phyloP scores from a whole-genome alignment of 169 alveolate genomes.

The Eimeria maxima region DNA sequence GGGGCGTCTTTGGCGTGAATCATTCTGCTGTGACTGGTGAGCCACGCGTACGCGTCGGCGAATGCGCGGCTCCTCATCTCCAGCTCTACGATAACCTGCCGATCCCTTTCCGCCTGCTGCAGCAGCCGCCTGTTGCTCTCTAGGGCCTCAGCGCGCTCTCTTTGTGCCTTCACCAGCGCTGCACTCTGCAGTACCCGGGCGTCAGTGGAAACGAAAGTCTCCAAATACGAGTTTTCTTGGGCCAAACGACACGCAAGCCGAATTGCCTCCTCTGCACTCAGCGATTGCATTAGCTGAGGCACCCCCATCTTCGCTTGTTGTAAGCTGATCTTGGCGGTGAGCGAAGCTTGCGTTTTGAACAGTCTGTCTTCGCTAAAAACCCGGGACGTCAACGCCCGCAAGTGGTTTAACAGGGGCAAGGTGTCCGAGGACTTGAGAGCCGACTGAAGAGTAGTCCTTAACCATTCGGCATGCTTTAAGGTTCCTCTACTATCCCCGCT shows the following conservation, averaged over 20 bases:
- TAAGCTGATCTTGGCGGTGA: neutral
- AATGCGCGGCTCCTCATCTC: conserved; percentile 74
- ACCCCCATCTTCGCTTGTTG: neutral
- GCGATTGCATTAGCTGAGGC: neutral
- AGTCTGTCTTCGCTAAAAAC: conserved; percentile 11
- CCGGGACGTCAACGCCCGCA: conserved; percentile 68
- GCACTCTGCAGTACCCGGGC: conserved; percentile 62
- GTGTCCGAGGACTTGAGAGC: conserved; percentile 60
- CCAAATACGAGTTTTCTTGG: conserved; percentile 50
- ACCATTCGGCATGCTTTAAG: conserved; percentile 19
- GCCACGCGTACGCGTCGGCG: conserved; percentile 80
- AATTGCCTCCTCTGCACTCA: conserved; percentile 11
- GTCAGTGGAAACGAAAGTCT: conserved; percentile 32
- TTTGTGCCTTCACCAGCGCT: conserved; percentile 20
- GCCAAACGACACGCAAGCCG: conserved; percentile 14
- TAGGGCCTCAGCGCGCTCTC: conserved; percentile 60
- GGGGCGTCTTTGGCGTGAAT: conserved; percentile 70
- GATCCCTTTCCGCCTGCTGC: conserved; percentile 58
- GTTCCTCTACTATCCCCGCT: neutral
- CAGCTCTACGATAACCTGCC: conserved; percentile 60
- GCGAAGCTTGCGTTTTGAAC: conserved; percentile 1
- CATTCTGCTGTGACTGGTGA: conserved; percentile 73
- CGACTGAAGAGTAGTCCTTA: conserved; percentile 41
- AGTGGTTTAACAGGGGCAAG: conserved; percentile 42
- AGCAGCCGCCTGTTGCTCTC: conserved; percentile 64